Evolutionary conservation across 129 eudicot genomes (phyloP), one percentile per base, ranked within the genome.

Genomic region (Apium graveolens): DNA sequence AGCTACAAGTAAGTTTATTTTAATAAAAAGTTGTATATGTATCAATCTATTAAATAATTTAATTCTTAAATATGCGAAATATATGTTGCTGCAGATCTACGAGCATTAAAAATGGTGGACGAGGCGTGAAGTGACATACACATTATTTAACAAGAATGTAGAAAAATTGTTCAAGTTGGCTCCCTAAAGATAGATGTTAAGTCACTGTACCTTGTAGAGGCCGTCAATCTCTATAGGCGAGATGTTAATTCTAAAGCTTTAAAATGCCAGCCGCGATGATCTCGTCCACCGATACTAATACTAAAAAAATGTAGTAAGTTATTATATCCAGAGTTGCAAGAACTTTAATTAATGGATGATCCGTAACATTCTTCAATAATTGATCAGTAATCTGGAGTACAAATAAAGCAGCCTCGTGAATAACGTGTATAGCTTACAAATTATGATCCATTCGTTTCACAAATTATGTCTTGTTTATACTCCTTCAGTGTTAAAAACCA

Each of bases 311-410:
- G 5, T 38, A 24, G n/a, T 55, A 55, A 55, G 24, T 0, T 6
- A 60, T 26, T 10, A n/a, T 60, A 60, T 60, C 1, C 68, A 60
- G 16, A 26, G 16, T 9, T 60, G 68, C 68, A 29, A 11, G 17
- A 57, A 60, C 68, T 60, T 60, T 60, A 11, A 60, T 60, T 60
- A n/a, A n/a, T 24, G 65, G 3, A n/a, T 9, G 32, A 60, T 60
- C 68, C 34, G 32, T 26, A 60, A 60, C 68, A 60, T 60, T 60
- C 68, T 60, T 60, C 68, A 60, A 60, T 26, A 60, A 60, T 55
- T 55, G 24, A 7, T 55, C 27, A 21, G 29, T 55, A 55, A 55
- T 55, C 3, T 24, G 13, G 31, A 55, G 65, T 9, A 55, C 29
- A 55, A 55, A 55, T 55, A 24, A 55, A 55, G 29, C 29, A 55